Evolutionary conservation across 73 alveolate species (phyloP).

Genomic region (Uronychia binucleata): DNA sequence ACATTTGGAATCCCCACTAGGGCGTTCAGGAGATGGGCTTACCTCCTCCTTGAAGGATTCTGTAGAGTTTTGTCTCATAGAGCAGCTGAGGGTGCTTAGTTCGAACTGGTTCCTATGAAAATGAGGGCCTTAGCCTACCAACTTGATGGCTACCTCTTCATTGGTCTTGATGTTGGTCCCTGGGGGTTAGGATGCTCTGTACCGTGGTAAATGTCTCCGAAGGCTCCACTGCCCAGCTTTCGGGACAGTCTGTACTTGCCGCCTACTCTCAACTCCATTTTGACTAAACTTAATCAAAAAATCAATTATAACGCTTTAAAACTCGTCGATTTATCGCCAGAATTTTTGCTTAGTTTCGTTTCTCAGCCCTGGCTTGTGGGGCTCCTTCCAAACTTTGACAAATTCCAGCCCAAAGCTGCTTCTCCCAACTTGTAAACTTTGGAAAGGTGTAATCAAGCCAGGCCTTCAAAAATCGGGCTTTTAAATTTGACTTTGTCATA

Average conservation of each 20-base stretch:
- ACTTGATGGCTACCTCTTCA: constrained; percentile 75
- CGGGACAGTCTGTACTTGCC: constrained; percentile 81
- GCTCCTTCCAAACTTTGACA: too few relatives aligned
- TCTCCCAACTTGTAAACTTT: too few relatives aligned
- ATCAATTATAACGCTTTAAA: background rate
- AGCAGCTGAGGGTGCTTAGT: constrained; percentile 94
- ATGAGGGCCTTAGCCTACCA: constrained; percentile 35
- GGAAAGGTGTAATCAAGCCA: too few relatives aligned
- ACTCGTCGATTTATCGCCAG: background rate
- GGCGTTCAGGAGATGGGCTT: constrained; percentile 27
- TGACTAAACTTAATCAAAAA: background rate
- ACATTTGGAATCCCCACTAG: constrained; percentile 94
- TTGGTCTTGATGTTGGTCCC: constrained; percentile 63
- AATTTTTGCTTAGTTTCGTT: too few relatives aligned
- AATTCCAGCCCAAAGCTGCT: too few relatives aligned
- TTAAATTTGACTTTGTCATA: too few relatives aligned
- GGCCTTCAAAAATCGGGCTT: too few relatives aligned
- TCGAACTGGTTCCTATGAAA: constrained; percentile 62
- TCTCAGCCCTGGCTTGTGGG: too few relatives aligned
- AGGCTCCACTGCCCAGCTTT: constrained; percentile 81
- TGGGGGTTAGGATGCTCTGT: background rate
- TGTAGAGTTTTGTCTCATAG: constrained; percentile 90
- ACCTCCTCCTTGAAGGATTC: constrained; percentile 63
- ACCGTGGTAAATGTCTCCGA: constrained; percentile 81
- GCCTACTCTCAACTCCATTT: constrained; percentile 81